Conservation (phyloP, 352 stramenopile genomes). For the Phytophthora nicotianae region DNA sequence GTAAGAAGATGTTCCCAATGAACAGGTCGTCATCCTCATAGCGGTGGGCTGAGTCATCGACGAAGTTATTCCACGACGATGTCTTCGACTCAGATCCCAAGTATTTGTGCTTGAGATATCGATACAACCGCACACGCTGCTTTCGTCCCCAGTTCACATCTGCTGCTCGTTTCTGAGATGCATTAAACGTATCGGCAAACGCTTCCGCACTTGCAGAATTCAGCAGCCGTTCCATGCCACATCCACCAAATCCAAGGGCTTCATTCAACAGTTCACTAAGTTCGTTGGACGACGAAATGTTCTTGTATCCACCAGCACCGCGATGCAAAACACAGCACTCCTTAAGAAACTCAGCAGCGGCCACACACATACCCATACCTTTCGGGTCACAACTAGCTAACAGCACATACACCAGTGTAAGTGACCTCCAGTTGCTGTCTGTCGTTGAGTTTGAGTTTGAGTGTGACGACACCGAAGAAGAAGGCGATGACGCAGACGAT, state of each 20-base stretch:
- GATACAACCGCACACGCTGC: conserved; percentile 63
- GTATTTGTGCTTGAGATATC: conserved; percentile 74
- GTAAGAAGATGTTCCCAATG: conserved; percentile 82
- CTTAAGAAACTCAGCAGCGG: conserved; percentile 76
- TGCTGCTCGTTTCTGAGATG: conserved; percentile 64
- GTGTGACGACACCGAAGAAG: conserved; percentile 15
- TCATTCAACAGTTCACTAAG: conserved; percentile 72
- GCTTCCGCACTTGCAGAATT: conserved; percentile 44
- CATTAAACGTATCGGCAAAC: conserved; percentile 79
- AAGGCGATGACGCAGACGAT: conserved; percentile 16
- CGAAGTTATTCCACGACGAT: conserved; percentile 12
- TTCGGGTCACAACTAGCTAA: conserved; percentile 81
- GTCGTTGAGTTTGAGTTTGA: conserved; percentile 39
- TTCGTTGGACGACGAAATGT: conserved; percentile 22
- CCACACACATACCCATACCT: conserved; percentile 74
- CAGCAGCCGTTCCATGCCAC: conserved; percentile 69
- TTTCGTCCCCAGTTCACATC: conserved; percentile 78
- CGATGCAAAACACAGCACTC: conserved; percentile 42
- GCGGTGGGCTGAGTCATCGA: conserved; percentile 25
- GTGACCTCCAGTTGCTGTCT: conserved; percentile 72
- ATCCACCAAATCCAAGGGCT: conserved; percentile 70
- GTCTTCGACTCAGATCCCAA: conserved; percentile 37
- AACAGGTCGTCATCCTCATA: conserved; percentile 68
- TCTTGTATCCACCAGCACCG: conserved; percentile 3
- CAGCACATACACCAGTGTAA: conserved; percentile 72